Evolutionary conservation across 2,329 filamentous ascomycete species (phyloP).

Genomic region (Xylariaceae sp.): DNA sequence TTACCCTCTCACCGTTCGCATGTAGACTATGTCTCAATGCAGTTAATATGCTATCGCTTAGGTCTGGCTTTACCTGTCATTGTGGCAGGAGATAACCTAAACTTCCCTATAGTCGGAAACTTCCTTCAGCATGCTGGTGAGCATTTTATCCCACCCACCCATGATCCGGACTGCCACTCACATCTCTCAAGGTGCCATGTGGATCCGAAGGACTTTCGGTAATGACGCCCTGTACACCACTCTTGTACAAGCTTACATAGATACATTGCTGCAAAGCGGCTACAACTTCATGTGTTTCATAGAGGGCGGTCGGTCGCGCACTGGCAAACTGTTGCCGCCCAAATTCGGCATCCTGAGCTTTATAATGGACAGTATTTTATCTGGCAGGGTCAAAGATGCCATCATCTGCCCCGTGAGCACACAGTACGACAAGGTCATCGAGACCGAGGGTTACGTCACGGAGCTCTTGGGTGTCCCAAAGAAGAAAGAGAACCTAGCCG

Average conservation of each 20-base stretch:
- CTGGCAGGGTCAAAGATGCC: constrained; percentile 85
- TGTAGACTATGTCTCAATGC: constrained; percentile 93
- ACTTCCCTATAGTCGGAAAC: constrained; percentile 86
- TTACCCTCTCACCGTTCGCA: constrained; percentile 93
- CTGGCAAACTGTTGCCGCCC: constrained; percentile 89
- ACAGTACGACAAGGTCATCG: constrained; percentile 98
- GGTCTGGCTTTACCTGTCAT: constrained; percentile 89
- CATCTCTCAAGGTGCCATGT: constrained; percentile 70
- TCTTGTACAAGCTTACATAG: constrained; percentile 95
- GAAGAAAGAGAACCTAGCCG: constrained; percentile 89
- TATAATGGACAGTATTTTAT: constrained; percentile 86
- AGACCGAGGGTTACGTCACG: constrained; percentile 95
- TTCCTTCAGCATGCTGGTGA: constrained; percentile 91
- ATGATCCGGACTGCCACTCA: constrained; percentile 16
- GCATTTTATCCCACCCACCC: constrained; percentile 7
- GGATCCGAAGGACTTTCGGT: constrained; percentile 90
- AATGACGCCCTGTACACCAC: constrained; percentile 90
- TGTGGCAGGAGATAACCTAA: constrained; percentile 94
- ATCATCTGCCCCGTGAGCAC: constrained; percentile 96
- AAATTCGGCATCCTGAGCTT: constrained; percentile 97
- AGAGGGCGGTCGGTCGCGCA: constrained; percentile 90
- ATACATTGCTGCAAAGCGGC: constrained; percentile 86
- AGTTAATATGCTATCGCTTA: constrained; percentile 93
- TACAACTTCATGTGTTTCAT: constrained; percentile 98
- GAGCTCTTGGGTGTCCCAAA: constrained; percentile 94